phyloP scores from a whole-genome alignment of 176 grass and related monocot species.

The Tuctoria greenei region DNA sequence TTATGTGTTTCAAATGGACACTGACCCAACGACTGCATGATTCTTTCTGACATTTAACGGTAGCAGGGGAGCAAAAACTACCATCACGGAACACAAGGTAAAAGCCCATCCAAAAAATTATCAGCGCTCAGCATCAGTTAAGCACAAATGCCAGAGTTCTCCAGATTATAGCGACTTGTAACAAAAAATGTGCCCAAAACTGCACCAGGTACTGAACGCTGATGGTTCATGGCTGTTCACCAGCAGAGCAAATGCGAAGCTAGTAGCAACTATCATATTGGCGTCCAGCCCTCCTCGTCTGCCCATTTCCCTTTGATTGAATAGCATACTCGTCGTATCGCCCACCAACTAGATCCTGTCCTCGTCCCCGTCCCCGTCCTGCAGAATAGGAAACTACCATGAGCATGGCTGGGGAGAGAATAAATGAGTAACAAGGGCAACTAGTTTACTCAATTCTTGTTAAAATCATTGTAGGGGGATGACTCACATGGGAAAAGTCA shows the following conservation, averaged over 20 bases:
- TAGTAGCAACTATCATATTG: conserved; percentile 43
- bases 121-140: conserved; percentile 9
- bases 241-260: not conserved
- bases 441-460: not conserved
- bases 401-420: not conserved
- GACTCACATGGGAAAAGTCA: not conserved
- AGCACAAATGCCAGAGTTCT: conserved; percentile 14
- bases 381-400: conserved; percentile 21
- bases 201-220: conserved; percentile 21
- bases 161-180: conserved; percentile 15
- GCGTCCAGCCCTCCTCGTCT: conserved; percentile 39
- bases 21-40: not conserved
- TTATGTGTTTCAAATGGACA: not conserved
- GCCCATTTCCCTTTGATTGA: conserved; percentile 44
- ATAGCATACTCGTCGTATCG: conserved; percentile 41
- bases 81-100: conserved; percentile 19
- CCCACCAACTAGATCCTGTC: conserved; percentile 45
- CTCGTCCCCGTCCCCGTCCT: conserved; percentile 49
- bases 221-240: conserved; percentile 20
- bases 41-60: not conserved
- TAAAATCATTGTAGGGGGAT: not conserved
- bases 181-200: conserved; percentile 44
- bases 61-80: conserved; percentile 34
- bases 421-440: conserved; percentile 2
- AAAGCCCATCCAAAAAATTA: conserved; percentile 32